Evolutionary conservation across 2,329 filamentous ascomycete genomes (phyloP).

Genomic region (Cladosporium sp.): DNA sequence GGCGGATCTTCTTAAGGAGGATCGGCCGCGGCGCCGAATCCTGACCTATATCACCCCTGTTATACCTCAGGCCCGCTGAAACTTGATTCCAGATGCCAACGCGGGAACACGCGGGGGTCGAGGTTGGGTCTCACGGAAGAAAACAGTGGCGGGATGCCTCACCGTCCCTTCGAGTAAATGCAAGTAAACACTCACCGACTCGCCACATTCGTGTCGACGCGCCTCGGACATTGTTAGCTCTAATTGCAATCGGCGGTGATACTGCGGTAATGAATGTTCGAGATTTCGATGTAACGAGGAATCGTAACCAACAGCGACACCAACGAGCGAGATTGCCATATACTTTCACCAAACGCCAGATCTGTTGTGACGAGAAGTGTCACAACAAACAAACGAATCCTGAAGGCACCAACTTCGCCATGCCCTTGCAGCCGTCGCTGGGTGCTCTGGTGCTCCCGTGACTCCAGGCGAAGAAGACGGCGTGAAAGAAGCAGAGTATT

Average conservation of each 20-base stretch:
- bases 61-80: conserved; percentile 2
- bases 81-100: conserved; percentile 2
- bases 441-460: not conserved
- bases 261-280: not conserved
- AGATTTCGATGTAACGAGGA: not conserved
- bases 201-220: not conserved
- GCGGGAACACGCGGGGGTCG: conserved; percentile 16
- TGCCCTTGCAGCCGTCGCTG: not conserved
- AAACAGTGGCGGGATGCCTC: not conserved
- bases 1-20: not conserved
- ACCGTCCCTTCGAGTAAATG: not conserved
- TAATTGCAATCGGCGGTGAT: not conserved
- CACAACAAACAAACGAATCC: not conserved
- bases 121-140: not conserved
- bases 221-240: not conserved
- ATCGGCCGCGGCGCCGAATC: not conserved
- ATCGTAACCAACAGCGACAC: not conserved
- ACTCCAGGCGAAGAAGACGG: not conserved
- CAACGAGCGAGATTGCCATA: not conserved
- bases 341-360: not conserved
- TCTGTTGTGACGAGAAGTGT: not conserved
- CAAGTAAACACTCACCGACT: conserved; percentile 12
- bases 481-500: not conserved
- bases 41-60: conserved; percentile 9
- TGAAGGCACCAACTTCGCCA: not conserved